A percentile compares a stretch with the other conserved stretches of the same genome.
These are phyloP conservation scores for Trichoderma citrinoviride DNA, from an alignment of 2,329 filamentous ascomycete genomes.

Conservation along the genomic window DNA sequence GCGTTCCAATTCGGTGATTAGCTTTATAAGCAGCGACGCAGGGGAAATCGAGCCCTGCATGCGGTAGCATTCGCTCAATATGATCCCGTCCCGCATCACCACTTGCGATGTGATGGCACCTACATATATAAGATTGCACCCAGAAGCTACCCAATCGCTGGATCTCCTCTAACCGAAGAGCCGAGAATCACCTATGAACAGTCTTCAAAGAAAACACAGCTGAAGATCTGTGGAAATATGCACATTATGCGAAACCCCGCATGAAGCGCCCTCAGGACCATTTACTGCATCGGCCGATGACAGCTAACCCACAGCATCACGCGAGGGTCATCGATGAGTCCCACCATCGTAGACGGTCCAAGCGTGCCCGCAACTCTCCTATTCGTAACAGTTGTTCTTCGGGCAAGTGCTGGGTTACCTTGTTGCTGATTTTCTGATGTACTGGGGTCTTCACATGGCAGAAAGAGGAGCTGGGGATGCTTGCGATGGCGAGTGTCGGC, in stretches of 20 bases:
- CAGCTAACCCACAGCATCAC: not conserved
- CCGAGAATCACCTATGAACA: not conserved
- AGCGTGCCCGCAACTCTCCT: not conserved
- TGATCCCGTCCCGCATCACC: not conserved
- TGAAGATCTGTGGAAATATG: too few species aligned
- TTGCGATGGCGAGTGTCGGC: not conserved
- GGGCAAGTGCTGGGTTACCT: not conserved
- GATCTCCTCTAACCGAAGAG: not conserved
- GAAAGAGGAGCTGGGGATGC: not conserved
- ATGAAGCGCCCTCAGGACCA: too few species aligned
- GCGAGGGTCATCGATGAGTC: not conserved
- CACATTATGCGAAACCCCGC: too few species aligned
- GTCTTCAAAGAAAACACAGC: not conserved
- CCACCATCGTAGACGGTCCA: not conserved
- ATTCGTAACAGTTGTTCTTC: not conserved
- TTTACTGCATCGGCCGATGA: not conserved
- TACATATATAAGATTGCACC: not conserved
- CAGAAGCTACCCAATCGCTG: not conserved
- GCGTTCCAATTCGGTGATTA: too few species aligned
- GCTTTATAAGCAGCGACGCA: too few species aligned
- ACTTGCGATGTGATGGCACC: too few species aligned
- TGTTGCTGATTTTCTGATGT: too few species aligned
- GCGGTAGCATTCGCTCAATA: not conserved
- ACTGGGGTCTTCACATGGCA: too few species aligned
- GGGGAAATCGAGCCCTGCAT: not conserved